Conservation (phyloP, 352 stramenopile genomes). For the Pythium diclinum region DNA sequence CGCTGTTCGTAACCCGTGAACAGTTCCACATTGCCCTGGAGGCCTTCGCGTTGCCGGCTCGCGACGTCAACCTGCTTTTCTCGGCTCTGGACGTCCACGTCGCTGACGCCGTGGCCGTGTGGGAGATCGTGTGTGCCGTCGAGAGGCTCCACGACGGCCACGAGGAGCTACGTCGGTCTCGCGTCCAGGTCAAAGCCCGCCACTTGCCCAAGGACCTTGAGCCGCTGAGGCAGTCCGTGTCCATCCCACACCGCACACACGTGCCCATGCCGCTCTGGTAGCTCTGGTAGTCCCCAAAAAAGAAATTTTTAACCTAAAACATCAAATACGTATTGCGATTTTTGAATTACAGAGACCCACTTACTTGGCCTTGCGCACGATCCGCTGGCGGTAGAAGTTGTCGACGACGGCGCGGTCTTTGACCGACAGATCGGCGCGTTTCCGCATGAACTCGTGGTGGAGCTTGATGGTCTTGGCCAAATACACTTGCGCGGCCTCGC, state of each 20-base stretch:
- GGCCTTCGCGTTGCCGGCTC: constrained; percentile 38
- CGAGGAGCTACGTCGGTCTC: constrained; percentile 38
- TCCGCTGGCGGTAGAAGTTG: constrained; percentile 81
- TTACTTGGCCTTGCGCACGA: constrained; percentile 62
- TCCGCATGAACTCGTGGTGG: constrained; percentile 48
- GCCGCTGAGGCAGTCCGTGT: constrained; percentile 30
- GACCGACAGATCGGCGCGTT: constrained; percentile 24
- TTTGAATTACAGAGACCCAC: background rate
- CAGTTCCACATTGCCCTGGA: constrained; percentile 61
- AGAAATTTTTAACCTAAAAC: background rate
- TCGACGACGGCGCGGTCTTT: constrained; percentile 42
- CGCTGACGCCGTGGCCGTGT: constrained; percentile 46
- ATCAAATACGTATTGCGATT: too few relatives aligned
- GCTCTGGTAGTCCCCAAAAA: background rate
- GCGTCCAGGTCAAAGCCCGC: constrained; percentile 43
- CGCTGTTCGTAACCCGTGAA: constrained; percentile 48
- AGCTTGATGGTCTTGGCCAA: constrained; percentile 61
- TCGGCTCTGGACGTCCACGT: constrained; percentile 55
- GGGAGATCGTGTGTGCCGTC: constrained; percentile 41
- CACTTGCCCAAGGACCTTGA: constrained; percentile 39
- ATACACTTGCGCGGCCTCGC: constrained; percentile 60
- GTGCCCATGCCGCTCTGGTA: constrained; percentile 16
- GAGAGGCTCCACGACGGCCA: constrained; percentile 48
- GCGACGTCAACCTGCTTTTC: constrained; percentile 62
- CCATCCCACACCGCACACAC: constrained; percentile 22